Conservation (phyloP, 2,329 filamentous ascomycete genomes). For the Chrysoporthe puriensis region DNA sequence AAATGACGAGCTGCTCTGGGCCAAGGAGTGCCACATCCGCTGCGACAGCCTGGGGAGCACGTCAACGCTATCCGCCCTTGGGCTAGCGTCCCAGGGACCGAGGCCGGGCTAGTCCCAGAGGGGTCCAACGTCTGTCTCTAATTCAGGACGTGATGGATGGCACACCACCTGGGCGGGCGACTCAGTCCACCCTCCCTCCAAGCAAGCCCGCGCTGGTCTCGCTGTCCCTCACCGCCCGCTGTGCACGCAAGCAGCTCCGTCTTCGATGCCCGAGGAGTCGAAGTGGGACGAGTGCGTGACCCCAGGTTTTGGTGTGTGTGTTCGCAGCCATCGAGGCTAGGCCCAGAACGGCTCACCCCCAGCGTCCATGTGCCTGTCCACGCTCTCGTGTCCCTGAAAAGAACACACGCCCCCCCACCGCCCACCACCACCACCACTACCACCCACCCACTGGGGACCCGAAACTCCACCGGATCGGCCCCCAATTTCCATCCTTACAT, state of each 20-base stretch:
- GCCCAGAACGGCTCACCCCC: neutral
- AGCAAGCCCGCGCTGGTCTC: conserved; percentile 5
- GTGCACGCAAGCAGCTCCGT: neutral
- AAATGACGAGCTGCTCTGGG: conserved; percentile 4
- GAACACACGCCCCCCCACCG: neutral
- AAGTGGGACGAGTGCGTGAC: neutral
- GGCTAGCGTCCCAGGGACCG: conserved; percentile 17
- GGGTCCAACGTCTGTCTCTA: conserved; percentile 15
- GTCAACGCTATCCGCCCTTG: conserved; percentile 13
- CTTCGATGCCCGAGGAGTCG: neutral
- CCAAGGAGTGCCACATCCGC: neutral
- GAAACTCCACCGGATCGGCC: conserved; percentile 14
- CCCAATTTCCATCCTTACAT: neutral
- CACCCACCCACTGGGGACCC: neutral
- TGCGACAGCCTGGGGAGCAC: neutral
- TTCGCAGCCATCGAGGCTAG: neutral
- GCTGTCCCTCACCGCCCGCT: conserved; percentile 10
- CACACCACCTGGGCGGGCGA: conserved; percentile 6
- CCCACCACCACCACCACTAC: no score
- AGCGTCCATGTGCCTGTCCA: neutral
- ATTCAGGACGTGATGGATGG: conserved; percentile 14
- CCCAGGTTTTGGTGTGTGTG: neutral
- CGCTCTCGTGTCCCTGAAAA: conserved; percentile 9
- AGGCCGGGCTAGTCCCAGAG: neutral
- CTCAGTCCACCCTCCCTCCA: neutral